A percentile compares a stretch with the other conserved stretches of the same genome.
These are phyloP conservation scores for Oryza meyeriana DNA, from an alignment of 176 grass and related monocot genomes.

Conservation along the genomic window DNA sequence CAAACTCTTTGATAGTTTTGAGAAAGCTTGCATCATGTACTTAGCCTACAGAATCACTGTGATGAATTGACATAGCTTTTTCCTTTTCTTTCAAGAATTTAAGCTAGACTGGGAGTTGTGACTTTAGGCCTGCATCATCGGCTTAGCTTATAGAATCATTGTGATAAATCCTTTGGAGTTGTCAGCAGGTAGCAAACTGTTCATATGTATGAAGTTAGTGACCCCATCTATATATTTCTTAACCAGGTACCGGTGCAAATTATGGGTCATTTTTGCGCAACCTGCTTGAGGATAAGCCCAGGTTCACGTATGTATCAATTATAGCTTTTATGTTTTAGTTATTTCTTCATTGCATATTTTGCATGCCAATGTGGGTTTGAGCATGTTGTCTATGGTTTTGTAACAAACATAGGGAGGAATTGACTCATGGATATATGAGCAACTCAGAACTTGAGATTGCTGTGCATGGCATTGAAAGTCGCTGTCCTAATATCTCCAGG, in stretches of 20 bases:
- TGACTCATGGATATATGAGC: conserved; percentile 65
- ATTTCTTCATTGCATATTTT: background rate
- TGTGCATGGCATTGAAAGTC: conserved; percentile 51
- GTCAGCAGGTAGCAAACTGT: background rate
- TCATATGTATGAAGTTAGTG: background rate
- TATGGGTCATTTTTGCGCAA: conserved; percentile 26
- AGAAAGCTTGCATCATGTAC: background rate
- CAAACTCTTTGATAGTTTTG: background rate
- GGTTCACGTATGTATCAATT: conserved; percentile 50
- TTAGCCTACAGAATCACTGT: background rate
- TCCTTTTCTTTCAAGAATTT: background rate
- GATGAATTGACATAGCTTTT: background rate
- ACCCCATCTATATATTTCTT: background rate
- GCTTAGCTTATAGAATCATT: background rate
- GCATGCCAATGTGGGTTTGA: background rate
- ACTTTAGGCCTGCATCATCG: background rate
- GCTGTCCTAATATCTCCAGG: conserved; percentile 75
- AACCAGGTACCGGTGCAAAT: background rate
- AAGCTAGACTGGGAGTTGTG: background rate
- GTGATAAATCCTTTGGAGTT: background rate
- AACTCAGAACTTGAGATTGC: conserved; percentile 65
- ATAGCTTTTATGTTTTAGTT: background rate
- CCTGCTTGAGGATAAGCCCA: conserved; percentile 50
- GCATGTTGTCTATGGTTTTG: background rate
- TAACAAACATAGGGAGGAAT: conserved; percentile 59